These are phyloP conservation scores for Massariosphaeria phaeospora DNA, from an alignment of 495 filamentous ascomycete species.

Conservation along the genomic window DNA sequence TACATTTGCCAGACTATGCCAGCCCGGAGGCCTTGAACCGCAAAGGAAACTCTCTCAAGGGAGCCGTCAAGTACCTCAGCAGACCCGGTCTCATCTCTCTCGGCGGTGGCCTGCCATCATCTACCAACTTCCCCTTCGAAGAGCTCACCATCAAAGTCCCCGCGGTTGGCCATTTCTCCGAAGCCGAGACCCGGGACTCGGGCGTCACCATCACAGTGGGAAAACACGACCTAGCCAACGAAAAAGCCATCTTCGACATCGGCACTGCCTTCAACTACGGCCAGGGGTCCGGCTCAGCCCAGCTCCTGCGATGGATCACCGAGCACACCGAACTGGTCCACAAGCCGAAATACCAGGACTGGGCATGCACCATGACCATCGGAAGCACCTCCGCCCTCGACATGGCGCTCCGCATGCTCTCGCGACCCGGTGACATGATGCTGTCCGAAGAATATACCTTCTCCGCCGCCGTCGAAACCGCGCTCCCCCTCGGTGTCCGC, in stretches of 20 bases:
- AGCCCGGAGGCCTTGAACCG: slow-evolving; percentile 48
- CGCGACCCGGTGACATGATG: slow-evolving; percentile 63
- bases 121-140: slow-evolving; percentile 84
- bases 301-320: slow-evolving; percentile 80
- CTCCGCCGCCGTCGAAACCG: slow-evolving; percentile 74
- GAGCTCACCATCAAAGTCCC: slow-evolving; percentile 65
- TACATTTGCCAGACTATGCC: slow-evolving; percentile 47
- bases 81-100: slow-evolving; percentile 75
- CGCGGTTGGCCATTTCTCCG: slow-evolving; percentile 60
- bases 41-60: slow-evolving; percentile 55
- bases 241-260: slow-evolving; percentile 66
- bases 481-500: slow-evolving; percentile 67
- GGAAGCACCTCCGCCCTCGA: slow-evolving; percentile 79
- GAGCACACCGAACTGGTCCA: slow-evolving; percentile 84
- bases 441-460: slow-evolving; percentile 87
- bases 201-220: slow-evolving; percentile 52
- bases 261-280: slow-evolving; percentile 85
- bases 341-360: slow-evolving; percentile 75
- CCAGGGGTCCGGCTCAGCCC: slow-evolving; percentile 77
- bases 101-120: slow-evolving; percentile 84
- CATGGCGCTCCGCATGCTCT: slow-evolving; percentile 70
- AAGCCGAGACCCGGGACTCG: slow-evolving; percentile 52
- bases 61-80: slow-evolving; percentile 68
- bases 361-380: slow-evolving; percentile 67
- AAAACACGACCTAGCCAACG: slow-evolving; percentile 73